Evolutionary conservation across 2,329 filamentous ascomycete genomes (phyloP).

Genomic region (Tolypocladium tundrense): DNA sequence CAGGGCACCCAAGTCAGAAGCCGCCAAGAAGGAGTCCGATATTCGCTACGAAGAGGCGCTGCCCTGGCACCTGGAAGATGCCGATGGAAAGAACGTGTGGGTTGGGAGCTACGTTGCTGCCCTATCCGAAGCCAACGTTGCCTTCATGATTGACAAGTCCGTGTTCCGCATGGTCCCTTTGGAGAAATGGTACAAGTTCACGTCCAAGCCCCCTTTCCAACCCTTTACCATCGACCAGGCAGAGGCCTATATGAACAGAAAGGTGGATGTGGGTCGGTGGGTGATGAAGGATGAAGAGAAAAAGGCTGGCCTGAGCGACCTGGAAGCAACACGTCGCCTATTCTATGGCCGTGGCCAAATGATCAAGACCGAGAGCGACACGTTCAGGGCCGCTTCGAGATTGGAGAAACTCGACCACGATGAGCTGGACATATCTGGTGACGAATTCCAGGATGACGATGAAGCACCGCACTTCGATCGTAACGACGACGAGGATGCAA

Average conservation of each 20-base stretch:
- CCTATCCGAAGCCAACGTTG: conserved; percentile 75
- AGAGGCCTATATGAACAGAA: conserved; percentile 73
- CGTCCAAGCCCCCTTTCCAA: conserved; percentile 68
- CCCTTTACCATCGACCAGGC: conserved; percentile 73
- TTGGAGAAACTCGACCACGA: conserved; percentile 60
- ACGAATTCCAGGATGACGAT: conserved; percentile 82
- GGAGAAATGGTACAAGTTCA: conserved; percentile 93
- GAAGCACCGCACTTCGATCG: conserved; percentile 65
- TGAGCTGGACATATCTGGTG: conserved; percentile 56
- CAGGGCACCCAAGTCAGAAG: conserved; percentile 67
- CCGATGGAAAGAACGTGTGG: conserved; percentile 91
- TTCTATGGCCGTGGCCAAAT: conserved; percentile 43
- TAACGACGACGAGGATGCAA: conserved; percentile 73
- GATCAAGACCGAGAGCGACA: conserved; percentile 60
- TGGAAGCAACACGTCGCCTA: conserved; percentile 46
- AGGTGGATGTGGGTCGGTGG: conserved; percentile 69
- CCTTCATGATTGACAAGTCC: conserved; percentile 59
- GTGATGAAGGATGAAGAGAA: conserved; percentile 60
- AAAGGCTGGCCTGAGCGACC: conserved; percentile 43
- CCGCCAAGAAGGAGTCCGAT: conserved; percentile 62
- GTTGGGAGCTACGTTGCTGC: conserved; percentile 84
- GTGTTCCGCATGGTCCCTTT: conserved; percentile 80
- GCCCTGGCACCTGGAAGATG: conserved; percentile 95
- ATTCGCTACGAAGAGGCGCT: conserved; percentile 89
- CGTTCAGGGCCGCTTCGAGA: conserved; percentile 49